Evolutionary conservation across 345 rosid genomes (phyloP).

Genomic region (Hypericum androsaemum): DNA sequence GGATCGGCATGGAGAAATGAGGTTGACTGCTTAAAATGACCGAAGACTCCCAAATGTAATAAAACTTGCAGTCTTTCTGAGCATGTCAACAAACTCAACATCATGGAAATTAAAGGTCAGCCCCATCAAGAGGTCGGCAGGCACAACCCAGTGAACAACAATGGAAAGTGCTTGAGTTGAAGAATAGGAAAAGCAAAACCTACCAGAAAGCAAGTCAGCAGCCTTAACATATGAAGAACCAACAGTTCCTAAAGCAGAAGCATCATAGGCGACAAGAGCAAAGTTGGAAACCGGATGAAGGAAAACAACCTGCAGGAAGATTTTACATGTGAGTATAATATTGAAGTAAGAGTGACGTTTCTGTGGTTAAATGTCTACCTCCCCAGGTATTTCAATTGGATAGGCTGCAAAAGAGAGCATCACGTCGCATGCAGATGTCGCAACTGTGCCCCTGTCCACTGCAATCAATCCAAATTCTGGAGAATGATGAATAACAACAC

Average conservation of each 20-base stretch:
- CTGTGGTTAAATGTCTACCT: conserved; percentile 36
- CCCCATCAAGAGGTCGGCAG: no score
- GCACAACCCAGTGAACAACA: no score
- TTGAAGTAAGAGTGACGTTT: background rate
- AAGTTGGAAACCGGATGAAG: conserved; percentile 96
- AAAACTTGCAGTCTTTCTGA: no score
- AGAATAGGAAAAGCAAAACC: conserved; percentile 6
- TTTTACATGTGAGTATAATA: conserved; percentile 12
- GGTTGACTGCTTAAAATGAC: no score
- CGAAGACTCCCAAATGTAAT: no score
- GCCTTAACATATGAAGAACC: conserved; percentile 69
- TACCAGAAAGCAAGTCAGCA: conserved; percentile 88
- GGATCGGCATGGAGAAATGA: no score
- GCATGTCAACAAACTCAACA: no score
- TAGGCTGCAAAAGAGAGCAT: conserved; percentile 92
- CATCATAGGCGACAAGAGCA: conserved; percentile 86
- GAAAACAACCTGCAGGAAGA: conserved; percentile 66
- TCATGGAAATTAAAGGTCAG: no score
- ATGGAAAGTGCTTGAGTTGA: no score
- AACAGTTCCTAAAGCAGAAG: conserved; percentile 59
- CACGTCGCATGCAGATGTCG: conserved; percentile 77
- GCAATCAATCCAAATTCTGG: conserved; percentile 76
- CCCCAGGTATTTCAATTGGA: conserved; percentile 96
- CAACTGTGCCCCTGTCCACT: conserved; percentile 85
- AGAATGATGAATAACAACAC: conserved; percentile 83